These are phyloP conservation scores for Aphanomyces astaci DNA, from an alignment of 352 stramenopile genomes.

Conservation along the genomic window DNA sequence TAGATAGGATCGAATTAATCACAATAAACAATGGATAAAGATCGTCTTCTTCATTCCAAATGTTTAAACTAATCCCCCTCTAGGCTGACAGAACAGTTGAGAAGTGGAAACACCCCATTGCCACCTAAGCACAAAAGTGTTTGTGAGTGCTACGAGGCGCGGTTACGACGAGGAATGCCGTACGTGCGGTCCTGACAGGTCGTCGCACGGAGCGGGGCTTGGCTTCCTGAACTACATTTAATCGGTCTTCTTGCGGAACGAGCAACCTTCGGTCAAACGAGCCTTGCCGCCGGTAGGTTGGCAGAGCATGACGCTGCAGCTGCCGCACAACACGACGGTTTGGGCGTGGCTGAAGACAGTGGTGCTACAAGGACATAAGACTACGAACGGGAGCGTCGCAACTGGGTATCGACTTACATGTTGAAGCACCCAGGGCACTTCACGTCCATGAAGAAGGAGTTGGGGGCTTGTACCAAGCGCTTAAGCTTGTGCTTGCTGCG, in stretches of 20 bases:
- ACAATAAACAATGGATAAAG: conserved; percentile 3
- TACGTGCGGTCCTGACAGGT: not conserved
- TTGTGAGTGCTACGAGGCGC: too few relatives aligned
- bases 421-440: conserved; percentile 99
- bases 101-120: not conserved
- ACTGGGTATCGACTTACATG: conserved; percentile 65
- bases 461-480: conserved; percentile 97
- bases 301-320: conserved; percentile 98
- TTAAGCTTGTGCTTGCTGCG: conserved; percentile 99
- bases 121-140: not conserved
- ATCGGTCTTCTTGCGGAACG: conserved; percentile 99
- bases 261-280: conserved; percentile 97
- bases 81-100: not conserved
- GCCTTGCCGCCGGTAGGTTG: conserved; percentile 97
- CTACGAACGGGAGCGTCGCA: not conserved
- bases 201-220: not conserved
- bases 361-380: conserved; percentile 51
- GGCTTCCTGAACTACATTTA: conserved; percentile 50
- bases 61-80: conserved; percentile 9
- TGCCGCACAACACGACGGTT: conserved; percentile 95
- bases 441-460: conserved; percentile 99
- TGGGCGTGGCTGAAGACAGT: conserved; percentile 99
- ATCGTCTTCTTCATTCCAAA: conserved; percentile 23
- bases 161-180: too few relatives aligned
- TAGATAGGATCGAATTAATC: not conserved